phyloP scores from a whole-genome alignment of 257 asterid species.

The Ilex asprella region DNA sequence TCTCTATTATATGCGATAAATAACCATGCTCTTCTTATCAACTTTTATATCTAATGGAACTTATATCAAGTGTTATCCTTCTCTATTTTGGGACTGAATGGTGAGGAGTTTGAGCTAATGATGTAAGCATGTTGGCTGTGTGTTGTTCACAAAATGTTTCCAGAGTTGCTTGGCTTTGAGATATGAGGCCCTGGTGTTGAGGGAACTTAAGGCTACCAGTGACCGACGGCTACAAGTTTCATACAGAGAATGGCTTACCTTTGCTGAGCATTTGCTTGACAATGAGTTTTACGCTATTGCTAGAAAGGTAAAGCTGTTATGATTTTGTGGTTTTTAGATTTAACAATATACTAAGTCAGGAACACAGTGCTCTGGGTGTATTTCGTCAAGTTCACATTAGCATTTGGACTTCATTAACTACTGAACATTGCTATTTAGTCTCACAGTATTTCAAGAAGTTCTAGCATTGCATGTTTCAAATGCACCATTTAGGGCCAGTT shows the following conservation, averaged over 20 bases:
- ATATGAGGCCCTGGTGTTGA: constrained; percentile 80
- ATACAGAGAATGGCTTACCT: constrained; percentile 59
- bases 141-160: not conserved
- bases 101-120: too few relatives aligned
- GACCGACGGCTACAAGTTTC: constrained; percentile 56
- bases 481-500: too few relatives aligned
- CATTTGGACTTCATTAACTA: too few relatives aligned
- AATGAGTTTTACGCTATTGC: constrained; percentile 60
- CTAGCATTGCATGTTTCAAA: too few relatives aligned
- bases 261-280: constrained; percentile 60
- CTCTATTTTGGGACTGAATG: constrained; percentile 4
- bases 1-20: too few relatives aligned
- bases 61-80: not conserved
- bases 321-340: too few relatives aligned
- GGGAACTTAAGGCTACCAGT: constrained; percentile 45
- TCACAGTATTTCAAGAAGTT: too few relatives aligned
- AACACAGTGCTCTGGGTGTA: too few relatives aligned
- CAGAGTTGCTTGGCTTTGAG: constrained; percentile 90
- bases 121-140: too few relatives aligned
- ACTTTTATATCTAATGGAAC: not conserved
- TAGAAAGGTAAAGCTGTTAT: constrained; percentile 39
- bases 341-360: too few relatives aligned
- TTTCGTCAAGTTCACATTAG: not conserved
- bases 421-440: too few relatives aligned
- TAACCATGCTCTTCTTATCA: too few relatives aligned